Evolutionary conservation across 2,329 filamentous ascomycete genomes (phyloP), one percentile per base, ranked within the genome.

Genomic region (Amylocarpus encephaloides): DNA sequence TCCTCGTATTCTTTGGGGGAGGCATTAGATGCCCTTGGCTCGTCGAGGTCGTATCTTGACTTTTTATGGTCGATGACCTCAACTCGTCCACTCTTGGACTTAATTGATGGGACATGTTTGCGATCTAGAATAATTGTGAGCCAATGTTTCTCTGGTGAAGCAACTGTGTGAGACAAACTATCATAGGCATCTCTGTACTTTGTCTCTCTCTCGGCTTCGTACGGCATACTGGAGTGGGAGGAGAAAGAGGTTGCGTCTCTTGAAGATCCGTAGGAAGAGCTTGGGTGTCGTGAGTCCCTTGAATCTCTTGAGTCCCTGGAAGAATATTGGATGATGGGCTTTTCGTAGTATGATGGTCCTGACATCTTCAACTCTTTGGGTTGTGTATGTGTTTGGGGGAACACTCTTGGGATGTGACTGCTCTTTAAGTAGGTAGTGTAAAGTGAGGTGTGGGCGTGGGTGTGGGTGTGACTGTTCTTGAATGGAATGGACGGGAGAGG

Each of bases 151-250:
- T 16, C 19, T 26, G 46, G 19, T 6, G 42, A 13, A 22, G 29
- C 29, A 42, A 34, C 41, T 33, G 35, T 9, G 33, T 49, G 16
- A 18, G 22, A 51, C 56, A 36, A 52, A 57, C 55, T 46, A 55
- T 59, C 55, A n/a, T 61, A 51, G 38, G 55, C 50, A n/a, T 54
- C 55, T 42, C 58, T 42, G 29, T 48, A 18, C 22, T 10, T 47
- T 12, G 41, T 41, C 2, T 46, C 38, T 12, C 39, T n/a, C n/a
- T 43, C 32, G n/a, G 22, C 18, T 29, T 39, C 16, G 22, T 19
- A 15, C 13, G 38, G 19, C 38, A 40, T 40, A 15, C 38, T 40
- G 5, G 38, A 16, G 38, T 40, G n/a, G 16, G 38, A 43, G 32
- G 46, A 50, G 15, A 48, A 40, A 16, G 13, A 40, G 18, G 7